phyloP scores from a whole-genome alignment of 176 grass and related monocot genomes.

The Hordeum vulgare region DNA sequence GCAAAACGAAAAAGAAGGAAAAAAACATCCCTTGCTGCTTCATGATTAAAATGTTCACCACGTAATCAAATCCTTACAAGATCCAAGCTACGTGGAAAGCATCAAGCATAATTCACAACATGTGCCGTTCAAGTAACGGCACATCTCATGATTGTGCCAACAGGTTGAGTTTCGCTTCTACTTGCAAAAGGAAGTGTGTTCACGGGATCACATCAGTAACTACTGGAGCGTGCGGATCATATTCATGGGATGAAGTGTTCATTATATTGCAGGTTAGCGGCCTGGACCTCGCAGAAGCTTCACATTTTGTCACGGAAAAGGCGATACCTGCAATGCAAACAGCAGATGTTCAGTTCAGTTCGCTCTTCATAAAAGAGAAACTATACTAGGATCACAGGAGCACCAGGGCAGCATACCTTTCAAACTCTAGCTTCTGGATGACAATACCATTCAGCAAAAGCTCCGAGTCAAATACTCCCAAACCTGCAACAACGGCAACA shows the following conservation, averaged over 20 bases:
- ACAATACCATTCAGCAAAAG: constrained; percentile 83
- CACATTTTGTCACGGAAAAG: constrained; percentile 27
- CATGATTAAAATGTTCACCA: neutral
- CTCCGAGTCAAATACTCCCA: constrained; percentile 63
- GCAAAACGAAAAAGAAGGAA: neutral
- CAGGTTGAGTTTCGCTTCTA: neutral
- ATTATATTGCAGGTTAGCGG: neutral
- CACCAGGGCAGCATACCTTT: constrained; percentile 28
- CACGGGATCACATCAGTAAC: neutral
- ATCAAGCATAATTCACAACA: neutral
- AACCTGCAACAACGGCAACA: constrained; percentile 39
- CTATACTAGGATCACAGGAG: neutral
- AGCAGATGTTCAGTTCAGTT: neutral
- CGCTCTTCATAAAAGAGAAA: neutral
- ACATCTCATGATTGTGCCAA: neutral
- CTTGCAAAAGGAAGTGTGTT: neutral
- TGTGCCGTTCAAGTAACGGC: too few relatives aligned
- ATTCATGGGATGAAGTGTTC: neutral
- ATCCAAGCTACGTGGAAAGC: neutral
- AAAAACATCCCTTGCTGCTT: neutral
- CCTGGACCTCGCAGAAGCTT: neutral
- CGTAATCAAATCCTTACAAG: neutral
- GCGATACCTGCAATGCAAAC: constrained; percentile 16
- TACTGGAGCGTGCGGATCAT: neutral
- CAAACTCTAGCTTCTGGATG: constrained; percentile 70